Evolutionary conservation across 768 basidiomycete species (phyloP).

Genomic region (Agaricus blazei): DNA sequence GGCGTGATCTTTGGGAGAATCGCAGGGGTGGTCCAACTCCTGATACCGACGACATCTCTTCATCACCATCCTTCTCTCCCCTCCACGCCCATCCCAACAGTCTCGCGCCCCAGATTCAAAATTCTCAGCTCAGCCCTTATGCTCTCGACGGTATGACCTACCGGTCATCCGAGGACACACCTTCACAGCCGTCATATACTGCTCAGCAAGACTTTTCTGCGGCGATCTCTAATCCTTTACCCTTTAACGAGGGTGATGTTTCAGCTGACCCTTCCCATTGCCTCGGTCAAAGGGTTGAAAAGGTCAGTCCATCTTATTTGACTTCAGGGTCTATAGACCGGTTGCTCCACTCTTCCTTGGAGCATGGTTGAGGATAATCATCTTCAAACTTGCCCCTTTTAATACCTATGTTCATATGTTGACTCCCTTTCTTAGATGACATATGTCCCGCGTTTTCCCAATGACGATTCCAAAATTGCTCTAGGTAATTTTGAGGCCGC

Average conservation of each 20-base stretch:
- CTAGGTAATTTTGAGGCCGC: slow-evolving; percentile 11
- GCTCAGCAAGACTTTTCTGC: slow-evolving; percentile 14
- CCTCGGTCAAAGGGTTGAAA: slow-evolving; percentile 9
- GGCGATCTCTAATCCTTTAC: slow-evolving; percentile 44
- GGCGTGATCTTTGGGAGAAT: slow-evolving; percentile 64
- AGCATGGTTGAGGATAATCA: neutral
- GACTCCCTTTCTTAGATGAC: slow-evolving; percentile 35
- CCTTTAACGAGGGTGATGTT: slow-evolving; percentile 19
- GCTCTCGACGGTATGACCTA: slow-evolving; percentile 37
- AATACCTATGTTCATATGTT: slow-evolving; percentile 2
- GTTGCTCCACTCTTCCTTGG: neutral
- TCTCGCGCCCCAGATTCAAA: slow-evolving; percentile 28
- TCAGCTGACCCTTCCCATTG: slow-evolving; percentile 18
- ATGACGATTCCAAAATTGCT: slow-evolving; percentile 22
- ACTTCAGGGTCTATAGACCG: neutral
- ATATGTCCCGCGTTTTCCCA: slow-evolving; percentile 18
- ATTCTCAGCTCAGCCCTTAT: slow-evolving; percentile 30
- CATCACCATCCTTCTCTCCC: slow-evolving; percentile 35
- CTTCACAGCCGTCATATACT: slow-evolving; percentile 42
- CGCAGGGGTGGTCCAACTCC: slow-evolving; percentile 51
- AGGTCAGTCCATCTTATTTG: slow-evolving; percentile 1
- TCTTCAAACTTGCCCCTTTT: neutral
- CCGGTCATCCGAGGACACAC: slow-evolving; percentile 40
- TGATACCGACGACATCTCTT: slow-evolving; percentile 48
- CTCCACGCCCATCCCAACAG: slow-evolving; percentile 23